Percentiles rank a stretch among this genome's conserved stretches.
Conservation (phyloP, 2,329 filamentous ascomycete genomes). For the Alternaria triticina region DNA sequence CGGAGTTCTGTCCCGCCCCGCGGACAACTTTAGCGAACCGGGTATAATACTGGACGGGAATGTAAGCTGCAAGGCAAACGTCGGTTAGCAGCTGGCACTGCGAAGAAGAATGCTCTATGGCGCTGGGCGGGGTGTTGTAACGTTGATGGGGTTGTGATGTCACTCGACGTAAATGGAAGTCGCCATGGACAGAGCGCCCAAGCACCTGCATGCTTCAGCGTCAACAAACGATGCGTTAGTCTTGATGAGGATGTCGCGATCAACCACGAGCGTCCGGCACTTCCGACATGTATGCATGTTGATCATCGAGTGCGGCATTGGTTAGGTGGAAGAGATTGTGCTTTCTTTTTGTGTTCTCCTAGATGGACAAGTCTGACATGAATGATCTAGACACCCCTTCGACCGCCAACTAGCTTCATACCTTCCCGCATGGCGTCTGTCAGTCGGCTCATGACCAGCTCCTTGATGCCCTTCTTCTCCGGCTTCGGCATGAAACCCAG, state of each 20-base stretch:
- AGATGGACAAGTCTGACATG: neutral
- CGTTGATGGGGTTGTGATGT: neutral
- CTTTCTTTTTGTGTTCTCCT: neutral
- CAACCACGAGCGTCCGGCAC: neutral
- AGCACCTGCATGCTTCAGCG: neutral
- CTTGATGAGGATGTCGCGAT: neutral
- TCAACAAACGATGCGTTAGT: neutral
- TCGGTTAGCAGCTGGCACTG: neutral
- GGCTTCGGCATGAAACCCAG: slow-evolving; percentile 65
- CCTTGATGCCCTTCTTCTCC: slow-evolving; percentile 36
- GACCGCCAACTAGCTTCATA: slow-evolving; percentile 42
- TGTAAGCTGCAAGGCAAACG: neutral
- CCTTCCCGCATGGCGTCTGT: slow-evolving; percentile 44
- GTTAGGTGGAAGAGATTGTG: neutral
- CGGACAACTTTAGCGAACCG: neutral
- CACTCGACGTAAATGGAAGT: neutral
- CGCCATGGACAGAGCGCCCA: neutral
- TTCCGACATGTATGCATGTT: neutral
- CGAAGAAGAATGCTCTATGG: neutral
- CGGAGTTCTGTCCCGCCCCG: neutral
- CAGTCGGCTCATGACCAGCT: slow-evolving; percentile 33
- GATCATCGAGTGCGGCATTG: neutral
- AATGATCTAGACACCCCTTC: slow-evolving; percentile 32
- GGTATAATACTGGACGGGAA: neutral
- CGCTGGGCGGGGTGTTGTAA: neutral